These are phyloP conservation scores for Histomonas meleagridis DNA, from an alignment of 208 protist species.

Conservation along the genomic window DNA sequence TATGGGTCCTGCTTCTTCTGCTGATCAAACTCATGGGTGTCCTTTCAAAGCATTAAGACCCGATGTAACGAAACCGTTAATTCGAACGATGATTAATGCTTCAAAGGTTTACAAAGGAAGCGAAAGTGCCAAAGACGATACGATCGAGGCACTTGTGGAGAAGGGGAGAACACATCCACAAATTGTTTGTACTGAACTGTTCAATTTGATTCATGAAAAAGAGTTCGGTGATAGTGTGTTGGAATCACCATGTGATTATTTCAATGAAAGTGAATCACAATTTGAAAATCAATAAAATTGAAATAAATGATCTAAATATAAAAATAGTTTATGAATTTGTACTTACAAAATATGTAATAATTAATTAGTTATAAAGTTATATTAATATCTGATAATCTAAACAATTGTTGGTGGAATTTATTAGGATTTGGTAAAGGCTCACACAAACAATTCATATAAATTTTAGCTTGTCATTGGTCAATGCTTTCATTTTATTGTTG, in stretches of 20 bases:
- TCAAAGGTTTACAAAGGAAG: not conserved
- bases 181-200: not conserved
- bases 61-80: not conserved
- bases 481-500: no score
- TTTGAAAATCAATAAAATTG: not conserved
- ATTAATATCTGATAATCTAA: no score
- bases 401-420: no score
- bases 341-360: no score
- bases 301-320: not conserved
- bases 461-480: no score
- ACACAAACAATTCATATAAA: no score
- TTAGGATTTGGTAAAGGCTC: no score
- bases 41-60: not conserved
- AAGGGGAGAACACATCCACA: not conserved
- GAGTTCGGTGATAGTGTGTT: not conserved
- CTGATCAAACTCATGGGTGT: slow-evolving; percentile 27
- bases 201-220: not conserved
- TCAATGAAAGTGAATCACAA: not conserved
- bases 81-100: not conserved
- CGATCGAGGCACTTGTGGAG: not conserved
- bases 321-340: no score
- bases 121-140: not conserved
- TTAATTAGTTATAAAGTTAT: no score
- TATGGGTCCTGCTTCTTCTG: not conserved
- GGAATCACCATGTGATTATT: not conserved